Base-by-base conservation (phyloP, 176 grass and related monocot genomes). In the Luzula sylvatica region DNA sequence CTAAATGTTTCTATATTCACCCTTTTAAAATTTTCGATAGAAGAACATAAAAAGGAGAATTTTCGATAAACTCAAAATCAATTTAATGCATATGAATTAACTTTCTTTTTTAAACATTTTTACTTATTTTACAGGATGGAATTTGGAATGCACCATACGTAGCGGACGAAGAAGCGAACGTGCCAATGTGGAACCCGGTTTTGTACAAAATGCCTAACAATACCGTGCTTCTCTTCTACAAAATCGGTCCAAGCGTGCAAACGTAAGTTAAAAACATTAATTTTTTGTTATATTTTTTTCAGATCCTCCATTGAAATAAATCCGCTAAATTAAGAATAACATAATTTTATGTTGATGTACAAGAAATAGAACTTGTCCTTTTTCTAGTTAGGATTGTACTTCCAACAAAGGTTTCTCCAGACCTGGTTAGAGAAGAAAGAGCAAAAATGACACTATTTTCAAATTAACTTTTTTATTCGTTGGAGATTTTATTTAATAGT, bases 161-260 rank as follows among this genome's bases (percentile, higher is more conserved):
- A 15, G 48, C 42, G 8, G 73, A 76, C 45, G 20, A 46, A 46
- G 65, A 62, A 60, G 55, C 20, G 15, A 53, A 30, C 3, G 38
- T 55, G 24, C 23, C 65, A 3, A 76, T 76, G 73, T 76, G 73
- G 73, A 76, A 76, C 53, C 73, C 73, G 8, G 73, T 69, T 23
- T 58, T 76, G 28, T 68, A 68, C 48, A 76, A 61, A 42, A 39
- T 47, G 14, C 73, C 65, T 16, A 52, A 48, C 22, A 23, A 44
- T 5, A 15, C 26, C 13, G 24, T 76, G 46, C 73, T 76, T 25
- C 73, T 76, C 45, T 76, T 76, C 46, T 62, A 76, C 54, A 69
- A 61, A 29, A 68, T 76, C 17, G 73, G 73, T 26, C 8, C 20
- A 20, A 55, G 61, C 26, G 65, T 76, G 15, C 65, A 68, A 12